Conservation (phyloP, 1,284 basidiomycete genomes). For the Tranzscheliella williamsii region DNA sequence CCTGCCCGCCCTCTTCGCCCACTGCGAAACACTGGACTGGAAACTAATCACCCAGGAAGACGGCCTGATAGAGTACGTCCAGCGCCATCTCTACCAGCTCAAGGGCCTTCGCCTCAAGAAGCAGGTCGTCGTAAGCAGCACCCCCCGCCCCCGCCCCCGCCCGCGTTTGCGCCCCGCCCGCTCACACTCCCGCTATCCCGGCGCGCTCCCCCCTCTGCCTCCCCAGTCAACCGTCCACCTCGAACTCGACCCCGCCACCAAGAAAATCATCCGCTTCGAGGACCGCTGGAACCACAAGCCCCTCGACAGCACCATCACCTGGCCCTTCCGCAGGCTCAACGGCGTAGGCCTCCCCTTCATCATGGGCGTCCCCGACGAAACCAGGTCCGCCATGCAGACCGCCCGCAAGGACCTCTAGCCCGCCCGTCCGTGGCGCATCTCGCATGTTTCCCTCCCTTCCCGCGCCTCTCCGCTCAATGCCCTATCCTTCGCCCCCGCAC, state of each 20-base stretch:
- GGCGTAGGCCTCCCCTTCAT: slow-evolving; percentile 12
- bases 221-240: slow-evolving; percentile 69
- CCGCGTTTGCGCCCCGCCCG: too few relatives aligned
- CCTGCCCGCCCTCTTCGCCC: slow-evolving; percentile 68
- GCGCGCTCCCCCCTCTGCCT: too few relatives aligned
- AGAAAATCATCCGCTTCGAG: slow-evolving; percentile 68
- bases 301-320: slow-evolving; percentile 1
- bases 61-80: slow-evolving; percentile 68
- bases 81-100: slow-evolving; percentile 68
- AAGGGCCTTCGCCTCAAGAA: slow-evolving; percentile 64
- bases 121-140: slow-evolving; percentile 65
- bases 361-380: slow-evolving; percentile 12
- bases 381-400: slow-evolving; percentile 1
- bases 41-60: slow-evolving; percentile 66
- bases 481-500: too few relatives aligned
- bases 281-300: slow-evolving; percentile 67
- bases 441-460: too few relatives aligned
- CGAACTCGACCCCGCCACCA: slow-evolving; percentile 68
- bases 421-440: too few relatives aligned
- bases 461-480: too few relatives aligned
- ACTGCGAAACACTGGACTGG: slow-evolving; percentile 65
- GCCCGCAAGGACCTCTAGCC: slow-evolving; percentile 3
- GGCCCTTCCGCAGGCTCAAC: slow-evolving; percentile 30
- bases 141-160: too few relatives aligned
- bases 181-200: too few relatives aligned